phyloP scores from a whole-genome alignment of 2,329 filamentous ascomycete genomes.

The Fusarium torulosum region DNA sequence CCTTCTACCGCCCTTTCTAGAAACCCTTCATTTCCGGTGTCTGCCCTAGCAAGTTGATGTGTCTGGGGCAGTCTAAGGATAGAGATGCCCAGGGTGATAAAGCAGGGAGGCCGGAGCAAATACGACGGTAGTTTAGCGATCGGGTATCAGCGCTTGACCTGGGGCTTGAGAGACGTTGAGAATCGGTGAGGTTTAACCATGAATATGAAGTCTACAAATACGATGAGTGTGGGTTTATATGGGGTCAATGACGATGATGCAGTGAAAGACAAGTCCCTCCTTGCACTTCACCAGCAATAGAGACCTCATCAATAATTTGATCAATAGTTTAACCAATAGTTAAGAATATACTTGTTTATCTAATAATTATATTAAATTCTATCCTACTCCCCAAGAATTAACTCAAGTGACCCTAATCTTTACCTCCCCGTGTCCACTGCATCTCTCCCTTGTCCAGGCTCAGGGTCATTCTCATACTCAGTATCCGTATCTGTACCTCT shows the following conservation, averaged over 20 bases:
- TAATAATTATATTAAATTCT: no score
- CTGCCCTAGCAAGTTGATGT: constrained; percentile 11
- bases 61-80: neutral
- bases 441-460: no score
- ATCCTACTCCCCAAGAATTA: no score
- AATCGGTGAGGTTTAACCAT: neutral
- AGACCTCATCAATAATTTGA: neutral
- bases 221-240: neutral
- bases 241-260: neutral
- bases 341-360: no score
- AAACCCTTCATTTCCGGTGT: constrained; percentile 43
- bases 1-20: constrained; percentile 46
- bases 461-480: neutral
- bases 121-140: neutral
- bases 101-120: neutral
- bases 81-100: neutral
- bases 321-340: no score
- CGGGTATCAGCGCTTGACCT: neutral
- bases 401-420: no score
- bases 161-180: neutral
- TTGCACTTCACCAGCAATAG: neutral
- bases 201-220: neutral
- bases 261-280: neutral
- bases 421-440: no score
- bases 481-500: constrained; percentile 8